Percentiles rank a stretch among this genome's conserved stretches.
Evolutionary conservation across 1,139 yeast genomes (phyloP).

Genomic region (Magnusiomyces tetraspermus): DNA sequence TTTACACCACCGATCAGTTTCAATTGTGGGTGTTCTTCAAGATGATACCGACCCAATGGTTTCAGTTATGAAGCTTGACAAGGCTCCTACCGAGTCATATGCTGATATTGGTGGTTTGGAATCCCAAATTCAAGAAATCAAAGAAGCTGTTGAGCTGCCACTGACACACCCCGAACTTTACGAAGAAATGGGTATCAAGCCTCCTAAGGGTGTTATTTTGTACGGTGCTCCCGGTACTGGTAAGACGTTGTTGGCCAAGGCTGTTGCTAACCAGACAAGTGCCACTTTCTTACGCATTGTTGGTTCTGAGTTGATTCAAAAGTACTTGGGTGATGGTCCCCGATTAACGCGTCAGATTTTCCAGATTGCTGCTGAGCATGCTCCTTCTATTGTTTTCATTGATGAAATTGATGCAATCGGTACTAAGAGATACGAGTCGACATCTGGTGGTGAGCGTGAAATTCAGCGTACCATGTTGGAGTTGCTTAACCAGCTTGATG

Average conservation of each 20-base stretch:
- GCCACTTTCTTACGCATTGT: constrained; percentile 95
- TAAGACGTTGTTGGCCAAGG: constrained; percentile 91
- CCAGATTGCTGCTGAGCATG: constrained; percentile 94
- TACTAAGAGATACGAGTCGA: constrained; percentile 90
- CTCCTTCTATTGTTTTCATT: constrained; percentile 95
- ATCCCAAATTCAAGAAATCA: constrained; percentile 91
- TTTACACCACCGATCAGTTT: constrained; percentile 88
- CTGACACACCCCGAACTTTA: constrained; percentile 95
- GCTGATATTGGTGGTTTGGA: constrained; percentile 98
- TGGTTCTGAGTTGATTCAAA: constrained; percentile 94
- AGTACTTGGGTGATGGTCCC: constrained; percentile 97
- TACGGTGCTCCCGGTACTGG: constrained; percentile 99
- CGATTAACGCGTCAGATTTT: constrained; percentile 88
- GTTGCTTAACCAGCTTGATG: constrained; percentile 90
- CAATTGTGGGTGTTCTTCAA: constrained; percentile 89
- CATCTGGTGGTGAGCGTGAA: constrained; percentile 96
- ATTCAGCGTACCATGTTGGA: constrained; percentile 98
- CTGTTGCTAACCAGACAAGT: constrained; percentile 95
- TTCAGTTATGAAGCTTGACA: constrained; percentile 93
- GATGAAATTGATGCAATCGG: constrained; percentile 99
- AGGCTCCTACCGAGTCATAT: constrained; percentile 93
- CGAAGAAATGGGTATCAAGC: constrained; percentile 98
- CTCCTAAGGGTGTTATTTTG: constrained; percentile 96
- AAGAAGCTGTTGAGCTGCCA: constrained; percentile 96
- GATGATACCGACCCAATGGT: constrained; percentile 99